These are phyloP conservation scores for Colletotrichum lini DNA, from an alignment of 2,329 filamentous ascomycete genomes.

Conservation along the genomic window DNA sequence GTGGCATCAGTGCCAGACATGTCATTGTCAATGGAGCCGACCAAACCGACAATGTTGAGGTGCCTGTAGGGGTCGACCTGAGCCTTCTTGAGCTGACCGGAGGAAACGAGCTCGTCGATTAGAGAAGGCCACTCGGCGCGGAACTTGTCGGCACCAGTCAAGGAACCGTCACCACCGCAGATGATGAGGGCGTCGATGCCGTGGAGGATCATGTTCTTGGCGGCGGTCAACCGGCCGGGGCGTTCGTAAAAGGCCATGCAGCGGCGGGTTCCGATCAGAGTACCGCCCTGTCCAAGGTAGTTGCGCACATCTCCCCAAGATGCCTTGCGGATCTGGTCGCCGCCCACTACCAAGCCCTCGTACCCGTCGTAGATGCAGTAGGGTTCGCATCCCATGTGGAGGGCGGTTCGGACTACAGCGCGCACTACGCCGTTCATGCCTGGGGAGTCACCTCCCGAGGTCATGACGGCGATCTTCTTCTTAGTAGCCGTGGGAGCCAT, in stretches of 20 bases:
- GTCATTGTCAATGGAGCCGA: constrained; percentile 98
- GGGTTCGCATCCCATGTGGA: constrained; percentile 85
- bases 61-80: constrained; percentile 84
- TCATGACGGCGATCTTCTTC: constrained; percentile 90
- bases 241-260: constrained; percentile 95
- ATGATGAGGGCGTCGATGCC: constrained; percentile 98
- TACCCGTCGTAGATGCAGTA: constrained; percentile 94
- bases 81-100: constrained; percentile 76
- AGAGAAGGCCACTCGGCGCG: constrained; percentile 92
- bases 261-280: constrained; percentile 93
- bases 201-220: constrained; percentile 93
- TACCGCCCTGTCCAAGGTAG: constrained; percentile 94
- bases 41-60: constrained; percentile 95
- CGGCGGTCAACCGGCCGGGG: constrained; percentile 84
- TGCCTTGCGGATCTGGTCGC: constrained; percentile 89
- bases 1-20: constrained; percentile 97
- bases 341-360: constrained; percentile 92
- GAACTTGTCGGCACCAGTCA: constrained; percentile 96
- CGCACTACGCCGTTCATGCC: constrained; percentile 95
- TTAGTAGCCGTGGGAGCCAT: constrained; percentile 63
- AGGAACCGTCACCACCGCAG: constrained; percentile 95
- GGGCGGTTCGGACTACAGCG: constrained; percentile 91
- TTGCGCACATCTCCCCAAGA: constrained; percentile 95
- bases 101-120: constrained; percentile 85
- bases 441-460: constrained; percentile 92